phyloP scores from a whole-genome alignment of 2,329 filamentous ascomycete species.

The Diplocarpon mali region DNA sequence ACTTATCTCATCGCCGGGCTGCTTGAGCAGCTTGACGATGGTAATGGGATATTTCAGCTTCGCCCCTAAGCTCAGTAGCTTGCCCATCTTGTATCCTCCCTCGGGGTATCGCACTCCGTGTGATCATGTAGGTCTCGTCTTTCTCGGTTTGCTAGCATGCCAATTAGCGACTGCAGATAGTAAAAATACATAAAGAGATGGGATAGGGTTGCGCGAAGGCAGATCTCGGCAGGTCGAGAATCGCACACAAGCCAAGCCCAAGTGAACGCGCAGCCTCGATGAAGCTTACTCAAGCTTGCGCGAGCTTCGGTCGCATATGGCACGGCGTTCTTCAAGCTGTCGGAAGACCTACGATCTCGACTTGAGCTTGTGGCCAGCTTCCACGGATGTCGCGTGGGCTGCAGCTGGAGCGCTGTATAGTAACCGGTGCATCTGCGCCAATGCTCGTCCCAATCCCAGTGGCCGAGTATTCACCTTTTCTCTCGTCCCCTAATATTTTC shows the following conservation, averaged over 20 bases:
- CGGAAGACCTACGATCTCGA: constrained; percentile 27
- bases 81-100: constrained; percentile 32
- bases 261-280: constrained; percentile 3
- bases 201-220: constrained; percentile 3
- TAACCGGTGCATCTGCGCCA: constrained; percentile 19
- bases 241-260: constrained; percentile 4
- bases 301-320: constrained; percentile 16
- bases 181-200: background rate
- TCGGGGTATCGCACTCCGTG: constrained; percentile 16
- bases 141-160: constrained; percentile 8
- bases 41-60: constrained; percentile 87
- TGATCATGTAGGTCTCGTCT: constrained; percentile 23
- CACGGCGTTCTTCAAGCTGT: constrained; percentile 22
- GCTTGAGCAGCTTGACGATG: constrained; percentile 73
- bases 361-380: constrained; percentile 24
- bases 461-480: constrained; percentile 21
- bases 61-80: constrained; percentile 41
- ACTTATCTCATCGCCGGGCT: constrained; percentile 61
- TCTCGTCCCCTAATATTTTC: background rate
- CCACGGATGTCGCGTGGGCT: constrained; percentile 26
- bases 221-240: constrained; percentile 4
- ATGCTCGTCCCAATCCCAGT: constrained; percentile 3
- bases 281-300: constrained; percentile 18
- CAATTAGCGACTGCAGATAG: constrained; percentile 10
- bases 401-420: constrained; percentile 20